Conservation (phyloP, 805 yeast genomes). For the Yarrowia bubula region DNA sequence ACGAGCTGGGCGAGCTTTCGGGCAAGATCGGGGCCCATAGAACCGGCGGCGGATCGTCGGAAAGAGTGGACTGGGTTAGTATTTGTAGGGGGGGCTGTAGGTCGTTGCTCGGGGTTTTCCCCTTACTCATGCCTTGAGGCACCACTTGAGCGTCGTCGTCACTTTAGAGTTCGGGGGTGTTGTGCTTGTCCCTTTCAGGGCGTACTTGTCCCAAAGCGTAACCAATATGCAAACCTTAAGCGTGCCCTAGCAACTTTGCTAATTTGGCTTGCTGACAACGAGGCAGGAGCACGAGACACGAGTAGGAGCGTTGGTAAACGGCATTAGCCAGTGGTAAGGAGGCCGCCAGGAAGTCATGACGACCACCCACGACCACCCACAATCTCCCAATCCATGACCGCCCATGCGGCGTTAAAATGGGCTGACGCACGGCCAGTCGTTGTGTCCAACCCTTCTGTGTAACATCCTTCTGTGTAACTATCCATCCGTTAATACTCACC, state of each 20-base stretch:
- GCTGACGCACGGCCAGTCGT: not conserved
- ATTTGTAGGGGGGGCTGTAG: not conserved
- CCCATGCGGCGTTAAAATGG: no score
- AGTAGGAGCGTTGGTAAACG: no score
- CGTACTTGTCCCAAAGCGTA: conserved; percentile 11
- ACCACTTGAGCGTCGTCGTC: not conserved
- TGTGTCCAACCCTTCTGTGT: not conserved
- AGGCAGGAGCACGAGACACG: no score
- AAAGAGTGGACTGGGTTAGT: conserved; percentile 37
- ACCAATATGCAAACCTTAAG: conserved; percentile 20
- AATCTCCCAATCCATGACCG: no score
- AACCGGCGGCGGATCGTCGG: conserved; percentile 84
- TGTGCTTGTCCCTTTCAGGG: conserved; percentile 8
- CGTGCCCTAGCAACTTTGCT: conserved; percentile 20
- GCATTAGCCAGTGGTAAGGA: no score
- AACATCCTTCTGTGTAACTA: not conserved
- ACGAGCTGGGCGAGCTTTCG: conserved; percentile 87
- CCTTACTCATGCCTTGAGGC: not conserved
- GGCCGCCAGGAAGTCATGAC: no score
- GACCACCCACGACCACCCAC: no score
- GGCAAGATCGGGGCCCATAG: conserved; percentile 91
- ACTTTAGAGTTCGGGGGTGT: not conserved
- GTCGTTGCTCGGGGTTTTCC: no score
- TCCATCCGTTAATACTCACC: conserved; percentile 27
- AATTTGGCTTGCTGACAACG: conserved; percentile 21